Percentiles rank a stretch among this genome's conserved stretches.
Evolutionary conservation across 108 stramenopile species (phyloP).

Genomic region (Mayamaea pseudoterrestris): DNA sequence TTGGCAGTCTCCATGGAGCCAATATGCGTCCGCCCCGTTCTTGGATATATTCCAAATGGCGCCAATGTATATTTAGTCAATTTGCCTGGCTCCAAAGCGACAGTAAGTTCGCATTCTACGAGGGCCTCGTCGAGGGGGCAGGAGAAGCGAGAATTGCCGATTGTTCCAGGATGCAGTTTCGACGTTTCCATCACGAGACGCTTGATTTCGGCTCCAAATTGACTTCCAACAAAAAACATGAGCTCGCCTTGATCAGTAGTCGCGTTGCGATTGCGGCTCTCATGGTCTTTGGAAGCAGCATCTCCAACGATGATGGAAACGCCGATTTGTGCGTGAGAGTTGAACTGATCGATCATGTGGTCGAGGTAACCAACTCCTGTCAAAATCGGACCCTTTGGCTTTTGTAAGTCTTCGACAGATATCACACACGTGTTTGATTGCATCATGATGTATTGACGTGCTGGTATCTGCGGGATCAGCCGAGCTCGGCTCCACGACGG

Average conservation of each 20-base stretch:
- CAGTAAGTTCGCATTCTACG: conserved; percentile 49
- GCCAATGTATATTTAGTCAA: conserved; percentile 29
- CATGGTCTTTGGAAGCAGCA: neutral
- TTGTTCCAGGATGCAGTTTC: neutral
- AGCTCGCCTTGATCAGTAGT: conserved; percentile 33
- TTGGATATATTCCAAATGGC: conserved; percentile 70
- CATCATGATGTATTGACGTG: too few species aligned
- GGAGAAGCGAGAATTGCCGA: conserved; percentile 35
- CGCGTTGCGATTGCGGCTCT: conserved; percentile 36
- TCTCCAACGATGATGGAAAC: conserved; percentile 32
- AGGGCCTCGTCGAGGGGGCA: conserved; percentile 83
- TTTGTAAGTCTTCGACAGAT: conserved; percentile 19
- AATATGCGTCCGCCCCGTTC: conserved; percentile 45
- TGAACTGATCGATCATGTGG: conserved; percentile 85
- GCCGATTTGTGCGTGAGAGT: conserved; percentile 81
- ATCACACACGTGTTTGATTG: too few species aligned
- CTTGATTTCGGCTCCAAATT: conserved; percentile 35
- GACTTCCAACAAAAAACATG: conserved; percentile 32
- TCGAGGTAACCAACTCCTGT: conserved; percentile 81
- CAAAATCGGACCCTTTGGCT: conserved; percentile 27
- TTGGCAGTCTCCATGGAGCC: conserved; percentile 39
- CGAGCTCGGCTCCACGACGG: too few species aligned
- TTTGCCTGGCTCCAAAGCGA: conserved; percentile 1
- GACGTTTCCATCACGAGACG: conserved; percentile 1
- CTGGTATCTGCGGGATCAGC: too few species aligned